A percentile compares a stretch with the other conserved stretches of the same genome.
phyloP scores from a whole-genome alignment of 768 basidiomycete species.

The Rhizopogon rudus region DNA sequence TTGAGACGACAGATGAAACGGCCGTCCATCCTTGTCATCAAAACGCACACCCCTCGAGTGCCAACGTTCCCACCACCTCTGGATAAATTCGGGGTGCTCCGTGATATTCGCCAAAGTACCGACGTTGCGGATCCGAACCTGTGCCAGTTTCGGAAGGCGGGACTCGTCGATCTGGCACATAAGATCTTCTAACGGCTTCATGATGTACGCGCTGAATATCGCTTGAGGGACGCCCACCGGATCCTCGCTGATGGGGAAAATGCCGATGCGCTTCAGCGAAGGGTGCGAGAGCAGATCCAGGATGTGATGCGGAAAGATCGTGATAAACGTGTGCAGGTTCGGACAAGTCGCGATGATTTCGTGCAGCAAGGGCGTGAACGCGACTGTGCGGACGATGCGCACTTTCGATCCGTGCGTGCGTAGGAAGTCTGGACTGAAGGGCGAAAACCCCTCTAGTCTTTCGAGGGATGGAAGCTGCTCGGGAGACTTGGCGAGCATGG shows the following conservation, averaged over 20 bases:
- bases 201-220: slow-evolving; percentile 34
- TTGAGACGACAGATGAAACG: slow-evolving; percentile 9
- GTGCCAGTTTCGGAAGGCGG: slow-evolving; percentile 27
- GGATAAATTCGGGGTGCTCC: slow-evolving; percentile 20
- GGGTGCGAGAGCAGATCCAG: slow-evolving; percentile 34
- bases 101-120: slow-evolving; percentile 32
- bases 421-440: slow-evolving; percentile 38
- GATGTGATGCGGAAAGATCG: slow-evolving; percentile 30
- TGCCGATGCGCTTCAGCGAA: slow-evolving; percentile 36
- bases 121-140: slow-evolving; percentile 36
- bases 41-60: slow-evolving; percentile 22
- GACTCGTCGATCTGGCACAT: slow-evolving; percentile 33
- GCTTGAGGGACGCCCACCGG: slow-evolving; percentile 30
- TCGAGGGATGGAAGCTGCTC: slow-evolving; percentile 34
- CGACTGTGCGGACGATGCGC: slow-evolving; percentile 33
- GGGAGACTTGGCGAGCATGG: slow-evolving; percentile 27
- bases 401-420: slow-evolving; percentile 38
- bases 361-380: slow-evolving; percentile 27
- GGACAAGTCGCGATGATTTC: slow-evolving; percentile 34
- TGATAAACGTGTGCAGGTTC: slow-evolving; percentile 38
- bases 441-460: slow-evolving; percentile 39
- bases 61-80: slow-evolving; percentile 27
- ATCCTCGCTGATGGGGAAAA: slow-evolving; percentile 37
- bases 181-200: slow-evolving; percentile 36
- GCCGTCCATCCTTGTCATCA: slow-evolving; percentile 26